Evolutionary conservation across 2,329 filamentous ascomycete genomes (phyloP).

Genomic region (Paraconiothyrium sp.): DNA sequence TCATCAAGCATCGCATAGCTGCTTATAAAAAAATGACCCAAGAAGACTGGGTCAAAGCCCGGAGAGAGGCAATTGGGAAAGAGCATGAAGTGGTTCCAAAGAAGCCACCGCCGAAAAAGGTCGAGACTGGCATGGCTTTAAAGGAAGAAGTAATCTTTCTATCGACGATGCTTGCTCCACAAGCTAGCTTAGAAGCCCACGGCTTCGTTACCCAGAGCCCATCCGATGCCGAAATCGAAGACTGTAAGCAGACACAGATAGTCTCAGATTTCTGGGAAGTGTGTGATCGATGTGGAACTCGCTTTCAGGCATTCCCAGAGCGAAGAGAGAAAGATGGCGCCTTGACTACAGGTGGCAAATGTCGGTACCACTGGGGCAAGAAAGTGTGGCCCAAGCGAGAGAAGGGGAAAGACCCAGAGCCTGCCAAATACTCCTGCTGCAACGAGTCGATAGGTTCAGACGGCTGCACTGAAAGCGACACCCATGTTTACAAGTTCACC

Average conservation of each 20-base stretch:
- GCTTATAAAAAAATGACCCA: constrained; percentile 78
- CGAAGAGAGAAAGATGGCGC: constrained; percentile 79
- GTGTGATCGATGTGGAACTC: constrained; percentile 84
- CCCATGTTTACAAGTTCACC: constrained; percentile 88
- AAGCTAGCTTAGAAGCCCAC: constrained; percentile 69
- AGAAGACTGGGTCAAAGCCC: constrained; percentile 75
- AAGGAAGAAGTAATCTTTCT: constrained; percentile 66
- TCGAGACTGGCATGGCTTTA: constrained; percentile 75
- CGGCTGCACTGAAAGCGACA: constrained; percentile 76
- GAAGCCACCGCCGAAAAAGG: constrained; percentile 58
- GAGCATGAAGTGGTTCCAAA: constrained; percentile 42
- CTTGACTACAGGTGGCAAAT: constrained; percentile 78
- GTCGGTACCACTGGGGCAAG: constrained; percentile 83
- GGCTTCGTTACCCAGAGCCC: constrained; percentile 81
- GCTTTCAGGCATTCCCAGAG: constrained; percentile 93
- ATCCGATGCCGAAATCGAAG: constrained; percentile 70
- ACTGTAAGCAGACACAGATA: constrained; percentile 71
- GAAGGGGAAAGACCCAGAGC: constrained; percentile 61
- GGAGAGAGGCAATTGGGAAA: constrained; percentile 46
- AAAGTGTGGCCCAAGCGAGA: constrained; percentile 62
- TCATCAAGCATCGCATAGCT: constrained; percentile 83
- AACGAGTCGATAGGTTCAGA: constrained; percentile 76
- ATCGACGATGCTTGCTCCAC: constrained; percentile 67
- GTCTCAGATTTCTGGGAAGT: constrained; percentile 81
- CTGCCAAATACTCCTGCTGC: constrained; percentile 81